These are phyloP conservation scores for Aspergillus viridinutans DNA, from an alignment of 2,329 filamentous ascomycete species.

Conservation along the genomic window DNA sequence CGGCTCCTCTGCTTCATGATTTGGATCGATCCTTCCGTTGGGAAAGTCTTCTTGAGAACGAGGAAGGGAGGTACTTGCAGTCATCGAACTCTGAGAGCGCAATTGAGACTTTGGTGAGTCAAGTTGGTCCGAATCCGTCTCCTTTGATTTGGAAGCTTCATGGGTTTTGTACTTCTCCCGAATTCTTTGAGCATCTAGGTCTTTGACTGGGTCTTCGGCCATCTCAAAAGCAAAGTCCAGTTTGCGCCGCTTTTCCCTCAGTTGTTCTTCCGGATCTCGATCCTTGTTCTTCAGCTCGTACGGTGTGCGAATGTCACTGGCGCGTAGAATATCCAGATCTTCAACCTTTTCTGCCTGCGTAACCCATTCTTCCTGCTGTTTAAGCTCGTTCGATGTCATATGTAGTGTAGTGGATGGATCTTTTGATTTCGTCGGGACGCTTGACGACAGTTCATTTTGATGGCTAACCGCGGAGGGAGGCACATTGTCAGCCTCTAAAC, in stretches of 20 bases:
- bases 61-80: neutral
- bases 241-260: conserved; percentile 12
- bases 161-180: conserved; percentile 17
- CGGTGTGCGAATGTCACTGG: conserved; percentile 33
- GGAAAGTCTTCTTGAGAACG: neutral
- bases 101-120: neutral
- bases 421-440: too few relatives aligned
- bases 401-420: neutral
- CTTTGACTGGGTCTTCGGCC: conserved; percentile 9
- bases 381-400: neutral
- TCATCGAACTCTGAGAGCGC: neutral
- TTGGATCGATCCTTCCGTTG: neutral
- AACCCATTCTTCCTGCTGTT: conserved; percentile 3
- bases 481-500: neutral
- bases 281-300: conserved; percentile 21
- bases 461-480: neutral
- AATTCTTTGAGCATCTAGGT: conserved; percentile 18
- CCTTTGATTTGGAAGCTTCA: conserved; percentile 3
- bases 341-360: conserved; percentile 21
- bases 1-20: too few relatives aligned
- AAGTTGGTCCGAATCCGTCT: neutral
- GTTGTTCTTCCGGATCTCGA: conserved; percentile 15
- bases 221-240: conserved; percentile 20
- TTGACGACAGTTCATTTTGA: neutral
- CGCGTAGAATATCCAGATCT: conserved; percentile 30